Percentiles rank a stretch among this genome's conserved stretches.
Conservation (phyloP, 2,329 filamentous ascomycete genomes). For the Zymoseptoria ardabiliae region DNA sequence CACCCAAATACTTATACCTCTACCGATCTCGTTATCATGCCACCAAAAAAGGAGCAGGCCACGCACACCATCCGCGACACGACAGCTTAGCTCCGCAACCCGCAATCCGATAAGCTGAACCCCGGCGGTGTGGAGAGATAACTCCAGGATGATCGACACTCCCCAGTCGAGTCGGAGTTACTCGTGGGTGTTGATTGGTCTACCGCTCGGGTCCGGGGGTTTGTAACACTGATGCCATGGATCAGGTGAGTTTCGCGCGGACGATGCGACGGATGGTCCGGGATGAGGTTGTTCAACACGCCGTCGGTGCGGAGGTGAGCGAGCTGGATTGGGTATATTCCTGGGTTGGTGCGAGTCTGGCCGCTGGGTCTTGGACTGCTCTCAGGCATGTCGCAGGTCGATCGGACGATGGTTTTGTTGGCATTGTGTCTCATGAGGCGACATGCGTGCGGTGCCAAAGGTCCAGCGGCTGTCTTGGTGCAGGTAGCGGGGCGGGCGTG, state of each 20-base stretch:
- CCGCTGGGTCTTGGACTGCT: not conserved
- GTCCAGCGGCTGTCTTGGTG: not conserved
- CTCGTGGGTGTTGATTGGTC: not conserved
- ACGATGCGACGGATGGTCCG: not conserved
- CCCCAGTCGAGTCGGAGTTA: not conserved
- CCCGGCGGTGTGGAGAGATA: not conserved
- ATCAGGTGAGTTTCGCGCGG: not conserved
- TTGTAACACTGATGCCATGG: not conserved
- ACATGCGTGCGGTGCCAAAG: not conserved
- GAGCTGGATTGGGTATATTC: not conserved
- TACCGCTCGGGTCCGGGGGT: not conserved
- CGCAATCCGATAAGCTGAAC: not conserved
- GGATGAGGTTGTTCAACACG: not conserved
- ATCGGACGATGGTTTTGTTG: not conserved
- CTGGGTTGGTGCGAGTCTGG: not conserved
- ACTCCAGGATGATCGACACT: not conserved
- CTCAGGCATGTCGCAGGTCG: not conserved
- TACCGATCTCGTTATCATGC: not conserved
- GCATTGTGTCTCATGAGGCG: not conserved
- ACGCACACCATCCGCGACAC: not conserved
- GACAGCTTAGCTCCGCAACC: not conserved
- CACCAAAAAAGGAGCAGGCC: not conserved
- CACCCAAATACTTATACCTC: not conserved
- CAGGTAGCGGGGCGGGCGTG: not conserved
- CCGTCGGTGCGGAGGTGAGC: not conserved